Evolutionary conservation across 225 moss, liverwort and hornwort genomes (phyloP).

Genomic region (Rhytidiadelphus loreus): DNA sequence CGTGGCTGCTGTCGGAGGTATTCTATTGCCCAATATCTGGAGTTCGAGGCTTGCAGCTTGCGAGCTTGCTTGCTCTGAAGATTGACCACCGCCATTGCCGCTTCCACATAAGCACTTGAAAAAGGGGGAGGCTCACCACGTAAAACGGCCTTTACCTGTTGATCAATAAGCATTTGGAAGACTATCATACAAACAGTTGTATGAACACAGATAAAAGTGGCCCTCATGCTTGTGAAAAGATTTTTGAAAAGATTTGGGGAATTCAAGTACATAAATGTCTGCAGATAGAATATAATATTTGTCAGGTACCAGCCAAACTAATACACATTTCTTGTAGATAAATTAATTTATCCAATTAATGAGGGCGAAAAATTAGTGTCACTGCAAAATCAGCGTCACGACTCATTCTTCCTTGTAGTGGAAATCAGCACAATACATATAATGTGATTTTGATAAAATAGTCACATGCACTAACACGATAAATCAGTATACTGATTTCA

Average conservation of each 20-base stretch:
- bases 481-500: background rate
- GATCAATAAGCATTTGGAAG: background rate
- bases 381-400: background rate
- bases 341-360: background rate
- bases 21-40: conserved; percentile 83
- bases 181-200: background rate
- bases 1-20: conserved; percentile 72
- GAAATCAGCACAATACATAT: background rate
- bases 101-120: conserved; percentile 64
- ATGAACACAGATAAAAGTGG: background rate
- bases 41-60: conserved; percentile 47
- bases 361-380: background rate
- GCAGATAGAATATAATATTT: too few relatives aligned
- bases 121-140: conserved; percentile 69
- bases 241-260: background rate
- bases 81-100: conserved; percentile 70
- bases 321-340: background rate
- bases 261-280: background rate
- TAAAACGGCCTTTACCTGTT: conserved; percentile 80
- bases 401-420: background rate
- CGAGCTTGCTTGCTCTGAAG: conserved; percentile 62
- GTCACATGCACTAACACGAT: background rate
- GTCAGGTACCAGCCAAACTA: too few relatives aligned
- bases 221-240: background rate
- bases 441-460: too few relatives aligned